Evolutionary conservation across 2,329 filamentous ascomycete species (phyloP).

Genomic region (Fusarium aywerte): DNA sequence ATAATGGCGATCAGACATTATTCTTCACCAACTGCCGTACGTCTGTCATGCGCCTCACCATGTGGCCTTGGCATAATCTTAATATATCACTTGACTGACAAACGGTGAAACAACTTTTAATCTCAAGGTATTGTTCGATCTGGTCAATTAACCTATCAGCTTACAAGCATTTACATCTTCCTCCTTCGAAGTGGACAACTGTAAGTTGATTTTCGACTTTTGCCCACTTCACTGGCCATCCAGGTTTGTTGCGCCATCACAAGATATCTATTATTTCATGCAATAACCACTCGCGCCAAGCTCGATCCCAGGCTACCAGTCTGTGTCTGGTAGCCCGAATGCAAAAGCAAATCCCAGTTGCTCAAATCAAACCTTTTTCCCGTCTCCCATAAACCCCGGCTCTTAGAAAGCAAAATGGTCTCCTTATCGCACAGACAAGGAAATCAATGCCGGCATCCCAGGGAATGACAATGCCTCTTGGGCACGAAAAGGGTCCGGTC

Average conservation of each 20-base stretch:
- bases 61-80: not conserved
- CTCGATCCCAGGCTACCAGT: slow-evolving; percentile 27
- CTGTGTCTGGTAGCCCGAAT: slow-evolving; percentile 21
- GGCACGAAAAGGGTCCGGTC: slow-evolving; percentile 30
- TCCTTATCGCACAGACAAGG: slow-evolving; percentile 27
- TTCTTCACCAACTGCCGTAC: slow-evolving; percentile 1
- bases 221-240: slow-evolving; percentile 14
- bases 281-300: slow-evolving; percentile 35
- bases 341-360: slow-evolving; percentile 42
- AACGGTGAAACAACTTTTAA: not conserved
- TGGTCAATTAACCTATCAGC: slow-evolving; percentile 37
- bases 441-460: slow-evolving; percentile 31
- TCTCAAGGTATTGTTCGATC: slow-evolving; percentile 14
- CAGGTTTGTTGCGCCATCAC: slow-evolving; percentile 15
- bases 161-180: slow-evolving; percentile 37
- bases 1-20: slow-evolving; percentile 4
- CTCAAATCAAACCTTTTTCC: slow-evolving; percentile 46
- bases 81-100: slow-evolving; percentile 1
- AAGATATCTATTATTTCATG: slow-evolving; percentile 39
- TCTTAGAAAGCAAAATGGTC: slow-evolving; percentile 37
- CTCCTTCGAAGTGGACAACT: slow-evolving; percentile 19
- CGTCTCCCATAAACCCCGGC: slow-evolving; percentile 39
- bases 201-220: slow-evolving; percentile 14
- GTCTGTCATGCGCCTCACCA: not conserved
- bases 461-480: slow-evolving; percentile 31